A percentile compares a stretch with the other conserved stretches of the same genome.
Conservation (phyloP, 805 yeast genomes). For the Brettanomyces sp. region DNA sequence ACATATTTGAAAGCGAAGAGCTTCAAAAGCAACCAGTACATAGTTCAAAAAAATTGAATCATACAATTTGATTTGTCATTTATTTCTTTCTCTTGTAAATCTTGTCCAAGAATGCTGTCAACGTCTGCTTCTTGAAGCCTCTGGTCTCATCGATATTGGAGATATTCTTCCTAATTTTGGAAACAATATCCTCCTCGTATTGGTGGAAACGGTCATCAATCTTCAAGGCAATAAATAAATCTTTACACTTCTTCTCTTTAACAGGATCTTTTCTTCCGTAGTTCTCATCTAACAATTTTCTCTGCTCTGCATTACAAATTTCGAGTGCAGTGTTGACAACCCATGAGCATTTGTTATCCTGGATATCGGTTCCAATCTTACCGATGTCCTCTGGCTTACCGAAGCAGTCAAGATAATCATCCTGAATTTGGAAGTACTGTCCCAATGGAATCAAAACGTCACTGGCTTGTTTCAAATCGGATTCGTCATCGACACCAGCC, state of each 20-base stretch:
- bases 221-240: constrained; percentile 63
- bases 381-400: constrained; percentile 98
- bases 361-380: constrained; percentile 96
- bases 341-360: constrained; percentile 99
- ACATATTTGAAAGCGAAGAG: background rate
- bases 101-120: constrained; percentile 76
- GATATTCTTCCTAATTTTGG: constrained; percentile 54
- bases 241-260: constrained; percentile 62
- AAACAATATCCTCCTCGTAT: constrained; percentile 75
- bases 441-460: constrained; percentile 91
- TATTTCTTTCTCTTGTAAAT: constrained; percentile 91
- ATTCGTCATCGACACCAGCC: constrained; percentile 64
- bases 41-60: too few species aligned
- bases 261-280: constrained; percentile 75
- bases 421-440: constrained; percentile 98
- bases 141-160: constrained; percentile 74
- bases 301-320: constrained; percentile 70
- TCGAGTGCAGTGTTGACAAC: constrained; percentile 86
- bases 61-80: background rate
- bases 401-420: constrained; percentile 92
- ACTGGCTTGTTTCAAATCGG: constrained; percentile 78
- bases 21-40: too few species aligned
- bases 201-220: constrained; percentile 62
- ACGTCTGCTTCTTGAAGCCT: constrained; percentile 87
- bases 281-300: constrained; percentile 72